phyloP scores from a whole-genome alignment of 1,284 basidiomycete genomes.

The Crocinoboletus sp. region DNA sequence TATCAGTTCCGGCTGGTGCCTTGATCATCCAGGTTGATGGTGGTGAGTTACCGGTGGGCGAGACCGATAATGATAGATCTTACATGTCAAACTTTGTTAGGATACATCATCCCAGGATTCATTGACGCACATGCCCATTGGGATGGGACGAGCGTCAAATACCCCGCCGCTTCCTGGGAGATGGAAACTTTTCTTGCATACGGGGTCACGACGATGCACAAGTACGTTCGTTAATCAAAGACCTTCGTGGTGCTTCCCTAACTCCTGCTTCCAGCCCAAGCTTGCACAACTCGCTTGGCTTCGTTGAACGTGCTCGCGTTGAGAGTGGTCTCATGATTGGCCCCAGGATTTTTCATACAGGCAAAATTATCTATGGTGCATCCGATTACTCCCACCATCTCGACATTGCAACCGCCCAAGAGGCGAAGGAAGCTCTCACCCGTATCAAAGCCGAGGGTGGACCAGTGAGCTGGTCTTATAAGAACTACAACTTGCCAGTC shows the following conservation, averaged over 20 bases:
- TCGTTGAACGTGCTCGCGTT: conserved; percentile 58
- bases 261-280: conserved; percentile 48
- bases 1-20: conserved; percentile 39
- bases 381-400: conserved; percentile 50
- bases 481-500: conserved; percentile 68
- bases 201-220: conserved; percentile 73
- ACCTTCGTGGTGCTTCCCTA: neutral
- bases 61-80: neutral
- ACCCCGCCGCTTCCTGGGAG: conserved; percentile 68
- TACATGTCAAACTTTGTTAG: conserved; percentile 32
- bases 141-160: conserved; percentile 46
- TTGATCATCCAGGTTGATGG: conserved; percentile 54
- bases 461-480: conserved; percentile 64
- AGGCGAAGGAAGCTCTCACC: conserved; percentile 59
- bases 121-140: conserved; percentile 75
- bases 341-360: conserved; percentile 66
- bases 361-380: conserved; percentile 62
- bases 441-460: conserved; percentile 70
- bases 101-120: conserved; percentile 63
- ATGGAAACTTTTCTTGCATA: conserved; percentile 70
- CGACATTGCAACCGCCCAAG: conserved; percentile 54
- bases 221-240: conserved; percentile 39
- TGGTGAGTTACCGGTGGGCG: conserved; percentile 39
- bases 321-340: conserved; percentile 65
- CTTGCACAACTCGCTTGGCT: conserved; percentile 53